Conservation (phyloP, 805 yeast genomes). For the Candida ipomoeae region DNA sequence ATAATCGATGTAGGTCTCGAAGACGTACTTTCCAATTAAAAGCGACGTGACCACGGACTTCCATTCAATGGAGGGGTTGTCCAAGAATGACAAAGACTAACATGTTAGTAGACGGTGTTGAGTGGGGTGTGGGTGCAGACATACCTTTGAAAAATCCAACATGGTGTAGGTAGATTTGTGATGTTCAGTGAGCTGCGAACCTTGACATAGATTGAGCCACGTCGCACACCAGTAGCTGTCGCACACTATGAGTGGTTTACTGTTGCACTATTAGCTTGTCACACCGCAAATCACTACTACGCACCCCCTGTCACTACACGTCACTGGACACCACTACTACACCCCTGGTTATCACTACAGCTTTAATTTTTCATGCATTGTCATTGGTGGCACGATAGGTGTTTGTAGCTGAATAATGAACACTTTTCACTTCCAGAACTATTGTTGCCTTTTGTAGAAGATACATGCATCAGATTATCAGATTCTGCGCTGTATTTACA, state of each 20-base stretch:
- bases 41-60: conserved; percentile 69
- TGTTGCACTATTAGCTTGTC: not conserved
- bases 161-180: conserved; percentile 3
- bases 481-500: too few relatives aligned
- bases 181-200: not conserved
- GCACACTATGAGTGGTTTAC: too few relatives aligned
- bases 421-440: too few relatives aligned
- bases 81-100: conserved; percentile 50
- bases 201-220: not conserved
- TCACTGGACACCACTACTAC: too few relatives aligned
- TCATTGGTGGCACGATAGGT: too few relatives aligned
- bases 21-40: conserved; percentile 67
- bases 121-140: not conserved
- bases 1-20: conserved; percentile 67
- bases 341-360: too few relatives aligned
- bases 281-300: not conserved
- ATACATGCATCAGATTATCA: too few relatives aligned
- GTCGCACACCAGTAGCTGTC: not conserved
- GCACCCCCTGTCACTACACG: too few relatives aligned
- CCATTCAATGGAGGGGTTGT: conserved; percentile 74
- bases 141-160: conserved; percentile 17
- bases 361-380: too few relatives aligned
- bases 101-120: conserved; percentile 18
- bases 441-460: too few relatives aligned
- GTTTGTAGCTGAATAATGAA: too few relatives aligned